Base-by-base conservation (phyloP, 1,139 yeast species). In the Trichomonascaceae sp. region DNA sequence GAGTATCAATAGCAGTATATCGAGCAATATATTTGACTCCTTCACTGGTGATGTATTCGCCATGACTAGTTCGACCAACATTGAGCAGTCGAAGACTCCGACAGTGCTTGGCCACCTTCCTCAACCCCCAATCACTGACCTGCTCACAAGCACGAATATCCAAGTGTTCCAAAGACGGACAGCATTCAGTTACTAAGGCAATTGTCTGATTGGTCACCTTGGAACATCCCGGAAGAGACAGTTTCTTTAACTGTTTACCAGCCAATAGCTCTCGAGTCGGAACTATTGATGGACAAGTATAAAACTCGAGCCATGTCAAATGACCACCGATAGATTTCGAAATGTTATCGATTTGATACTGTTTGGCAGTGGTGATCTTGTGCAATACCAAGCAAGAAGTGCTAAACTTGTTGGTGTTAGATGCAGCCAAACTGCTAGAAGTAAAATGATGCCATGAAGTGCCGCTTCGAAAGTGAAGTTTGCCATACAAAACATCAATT, bases 141-240 rank as follows among this genome's bases (percentile, higher is more conserved):
- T 75, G 73, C 59, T 87, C 93, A 70, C 97, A 90, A 0, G 96
- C 97, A 48, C 98, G 76, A 30, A 91, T 70, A 64, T 91, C 98
- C 51, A 91, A 72, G 20, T 76, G 75, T 58, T 79, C 80, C 53
- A 91, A 73, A 48, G 77, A 76, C 3, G 87, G 85, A 60, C 95
- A 81, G 53, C 68, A 63, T 43, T 73, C 70, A 3, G 87, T 77
- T 3, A 88, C 76, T 50, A 70, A 60, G 2, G 74, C 70, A 53
- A 91, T 70, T 53, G 81, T 77, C 1, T 72, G 68, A 68, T 91
- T 96, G 64, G 80, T 82, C 9, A 88, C 75, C 1, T 73, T 70
- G 60, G 78, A 80, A 56, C 76, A 73, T 1, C 97, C 97, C 0
- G 97, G 95, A 12, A 91, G 72, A 1, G 83, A 76, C 44, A 91